Conservation (phyloP, 208 protist species). For the Zelonia costaricensis region DNA sequence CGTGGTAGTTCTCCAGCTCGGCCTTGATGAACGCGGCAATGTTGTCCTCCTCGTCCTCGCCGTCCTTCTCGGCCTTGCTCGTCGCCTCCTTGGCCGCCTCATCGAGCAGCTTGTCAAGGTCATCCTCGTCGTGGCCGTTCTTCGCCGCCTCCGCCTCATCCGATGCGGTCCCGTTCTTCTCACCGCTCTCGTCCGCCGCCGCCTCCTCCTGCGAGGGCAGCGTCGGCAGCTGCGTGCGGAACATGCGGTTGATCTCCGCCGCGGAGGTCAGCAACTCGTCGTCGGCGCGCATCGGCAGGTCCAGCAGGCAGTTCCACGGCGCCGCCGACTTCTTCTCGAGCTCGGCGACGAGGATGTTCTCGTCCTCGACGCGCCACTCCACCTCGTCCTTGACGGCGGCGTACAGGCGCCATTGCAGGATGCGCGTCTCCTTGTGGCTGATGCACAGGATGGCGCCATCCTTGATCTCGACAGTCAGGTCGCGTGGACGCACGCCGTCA, state of each 20-base stretch:
- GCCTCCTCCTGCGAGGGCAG: conserved; percentile 47
- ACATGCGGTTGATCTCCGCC: conserved; percentile 69
- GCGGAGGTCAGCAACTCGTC: conserved; percentile 51
- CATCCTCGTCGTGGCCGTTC: conserved; percentile 42
- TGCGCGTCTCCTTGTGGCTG: conserved; percentile 49
- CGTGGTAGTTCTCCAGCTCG: conserved; percentile 74
- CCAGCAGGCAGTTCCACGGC: conserved; percentile 77
- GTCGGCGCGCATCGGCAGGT: conserved; percentile 65
- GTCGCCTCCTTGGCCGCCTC: conserved; percentile 75
- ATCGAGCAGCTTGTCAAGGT: conserved; percentile 79
- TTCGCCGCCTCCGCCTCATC: conserved; percentile 30
- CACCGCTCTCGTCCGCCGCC: conserved; percentile 9
- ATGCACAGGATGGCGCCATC: conserved; percentile 75
- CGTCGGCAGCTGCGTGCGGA: conserved; percentile 59
- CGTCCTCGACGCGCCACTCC: conserved; percentile 81
- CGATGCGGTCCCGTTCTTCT: conserved; percentile 37
- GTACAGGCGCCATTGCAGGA: conserved; percentile 89
- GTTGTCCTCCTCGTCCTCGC: conserved; percentile 34
- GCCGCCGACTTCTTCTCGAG: conserved; percentile 60
- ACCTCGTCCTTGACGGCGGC: conserved; percentile 67
- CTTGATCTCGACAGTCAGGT: conserved; percentile 82
- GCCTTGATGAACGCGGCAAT: conserved; percentile 57
- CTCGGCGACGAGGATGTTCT: conserved; percentile 59
- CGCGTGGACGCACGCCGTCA: conserved; percentile 59
- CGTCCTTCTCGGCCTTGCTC: conserved; percentile 13